Evolutionary conservation across 495 filamentous ascomycete species (phyloP).

Genomic region (Xylaria intraflava): DNA sequence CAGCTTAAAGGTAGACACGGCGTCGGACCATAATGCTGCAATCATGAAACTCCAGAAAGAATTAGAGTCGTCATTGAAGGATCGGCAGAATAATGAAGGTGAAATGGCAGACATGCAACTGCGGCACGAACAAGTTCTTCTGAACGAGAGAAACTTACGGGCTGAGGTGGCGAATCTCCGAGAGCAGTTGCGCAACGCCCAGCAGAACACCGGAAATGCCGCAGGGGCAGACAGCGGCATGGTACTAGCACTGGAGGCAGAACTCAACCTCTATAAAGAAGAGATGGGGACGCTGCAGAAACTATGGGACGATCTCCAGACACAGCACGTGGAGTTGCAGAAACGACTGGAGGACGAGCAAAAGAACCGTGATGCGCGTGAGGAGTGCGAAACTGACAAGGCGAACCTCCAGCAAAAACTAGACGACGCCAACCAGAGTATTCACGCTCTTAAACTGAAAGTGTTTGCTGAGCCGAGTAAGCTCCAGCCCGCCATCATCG

Average conservation of each 20-base stretch:
- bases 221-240: background rate
- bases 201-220: background rate
- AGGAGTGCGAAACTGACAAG: constrained; percentile 12
- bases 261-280: background rate
- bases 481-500: constrained; percentile 15
- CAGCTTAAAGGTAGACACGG: background rate
- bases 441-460: constrained; percentile 11
- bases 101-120: background rate
- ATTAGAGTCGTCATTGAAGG: background rate
- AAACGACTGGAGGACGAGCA: background rate
- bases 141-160: constrained; percentile 2
- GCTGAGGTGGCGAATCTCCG: background rate
- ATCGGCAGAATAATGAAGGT: background rate
- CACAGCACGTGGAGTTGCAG: constrained; percentile 8
- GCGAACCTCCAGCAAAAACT: constrained; percentile 13
- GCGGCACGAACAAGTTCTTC: background rate
- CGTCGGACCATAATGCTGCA: background rate
- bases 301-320: background rate
- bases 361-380: too few species aligned
- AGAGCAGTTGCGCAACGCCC: background rate
- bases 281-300: background rate
- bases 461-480: constrained; percentile 14
- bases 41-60: background rate
- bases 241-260: background rate
- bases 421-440: constrained; percentile 1